A percentile compares a stretch with the other conserved stretches of the same genome.
Conservation (phyloP, 2,329 filamentous ascomycete genomes). For the Botrytis elliptica region DNA sequence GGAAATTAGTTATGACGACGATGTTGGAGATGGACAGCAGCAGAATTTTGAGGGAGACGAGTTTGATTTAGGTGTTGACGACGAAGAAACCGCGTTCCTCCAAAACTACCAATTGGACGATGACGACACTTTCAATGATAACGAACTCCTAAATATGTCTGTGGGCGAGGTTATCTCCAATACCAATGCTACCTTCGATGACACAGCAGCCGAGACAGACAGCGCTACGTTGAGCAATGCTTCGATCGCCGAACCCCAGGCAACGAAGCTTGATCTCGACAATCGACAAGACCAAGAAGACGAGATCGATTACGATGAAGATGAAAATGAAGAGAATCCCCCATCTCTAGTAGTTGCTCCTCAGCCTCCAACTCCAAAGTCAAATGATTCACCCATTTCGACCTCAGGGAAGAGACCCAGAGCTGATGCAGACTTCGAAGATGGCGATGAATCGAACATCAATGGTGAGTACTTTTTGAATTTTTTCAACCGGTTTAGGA, state of each 20-base stretch:
- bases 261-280: conserved; percentile 38
- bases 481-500: background rate
- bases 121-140: background rate
- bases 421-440: conserved; percentile 32
- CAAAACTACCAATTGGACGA: conserved; percentile 9
- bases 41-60: conserved; percentile 16
- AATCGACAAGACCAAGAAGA: conserved; percentile 32
- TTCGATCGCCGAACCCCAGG: conserved; percentile 15
- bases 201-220: conserved; percentile 34
- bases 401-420: conserved; percentile 35
- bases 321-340: conserved; percentile 26
- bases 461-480: conserved; percentile 31
- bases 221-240: conserved; percentile 38
- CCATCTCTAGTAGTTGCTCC: background rate
- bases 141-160: background rate
- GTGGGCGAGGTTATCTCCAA: background rate
- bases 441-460: conserved; percentile 23
- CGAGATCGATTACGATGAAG: conserved; percentile 37
- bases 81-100: conserved; percentile 21
- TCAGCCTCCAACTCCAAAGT: conserved; percentile 15
- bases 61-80: conserved; percentile 19
- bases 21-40: background rate
- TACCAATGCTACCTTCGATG: background rate
- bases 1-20: conserved; percentile 12
- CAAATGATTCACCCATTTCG: conserved; percentile 22